These are phyloP conservation scores for Dendrocalamus latiflorus DNA, from an alignment of 202 grass and related monocot genomes.

Conservation along the genomic window DNA sequence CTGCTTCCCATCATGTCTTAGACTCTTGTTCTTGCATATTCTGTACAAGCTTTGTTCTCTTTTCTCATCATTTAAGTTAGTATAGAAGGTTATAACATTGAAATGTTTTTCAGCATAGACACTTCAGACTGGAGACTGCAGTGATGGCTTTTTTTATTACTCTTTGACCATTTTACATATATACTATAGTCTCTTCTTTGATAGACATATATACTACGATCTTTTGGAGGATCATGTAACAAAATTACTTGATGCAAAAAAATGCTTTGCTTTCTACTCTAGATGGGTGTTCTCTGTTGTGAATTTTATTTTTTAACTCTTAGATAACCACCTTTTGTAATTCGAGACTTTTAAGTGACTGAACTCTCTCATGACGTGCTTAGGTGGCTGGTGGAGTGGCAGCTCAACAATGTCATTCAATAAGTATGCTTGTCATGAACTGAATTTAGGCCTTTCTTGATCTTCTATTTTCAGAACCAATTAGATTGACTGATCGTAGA, in stretches of 20 bases:
- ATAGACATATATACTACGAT: not conserved
- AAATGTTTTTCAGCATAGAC: not conserved
- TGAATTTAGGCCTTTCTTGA: constrained; percentile 1
- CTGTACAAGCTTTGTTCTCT: not conserved
- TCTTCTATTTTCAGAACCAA: constrained; percentile 6
- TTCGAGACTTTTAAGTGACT: not conserved
- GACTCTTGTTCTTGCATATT: not conserved
- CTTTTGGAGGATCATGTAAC: not conserved
- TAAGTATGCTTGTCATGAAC: constrained; percentile 51
- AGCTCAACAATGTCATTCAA: constrained; percentile 66
- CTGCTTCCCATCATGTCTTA: not conserved
- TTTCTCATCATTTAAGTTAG: not conserved
- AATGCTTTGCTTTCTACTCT: not conserved
- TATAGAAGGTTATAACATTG: not conserved
- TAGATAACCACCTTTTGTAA: not conserved
- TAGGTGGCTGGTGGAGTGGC: constrained; percentile 99
- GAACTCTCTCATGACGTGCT: constrained; percentile 15
- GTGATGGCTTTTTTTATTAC: not conserved
- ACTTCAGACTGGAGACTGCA: not conserved
- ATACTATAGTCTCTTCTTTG: not conserved
- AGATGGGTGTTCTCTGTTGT: not conserved
- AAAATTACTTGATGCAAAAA: not conserved
- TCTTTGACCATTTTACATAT: not conserved
- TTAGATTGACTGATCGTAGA: constrained; percentile 20
- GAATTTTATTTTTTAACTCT: not conserved